Conservation (phyloP, 305 asterid genomes). For the Fraxinus ornus region DNA sequence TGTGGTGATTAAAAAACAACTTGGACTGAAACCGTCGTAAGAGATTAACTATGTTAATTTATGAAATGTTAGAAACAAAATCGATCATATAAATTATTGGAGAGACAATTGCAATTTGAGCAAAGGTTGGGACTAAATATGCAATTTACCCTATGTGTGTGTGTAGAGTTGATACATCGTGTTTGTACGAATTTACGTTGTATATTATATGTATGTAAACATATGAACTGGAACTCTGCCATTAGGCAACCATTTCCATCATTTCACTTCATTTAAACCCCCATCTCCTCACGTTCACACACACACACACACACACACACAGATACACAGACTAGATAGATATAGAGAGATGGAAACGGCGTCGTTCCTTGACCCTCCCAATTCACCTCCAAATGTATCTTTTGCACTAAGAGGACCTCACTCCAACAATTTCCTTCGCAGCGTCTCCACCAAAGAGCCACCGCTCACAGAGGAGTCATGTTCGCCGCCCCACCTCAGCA, state of each 20-base stretch:
- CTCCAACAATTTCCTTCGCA: conserved; percentile 46
- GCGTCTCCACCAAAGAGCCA: conserved; percentile 67
- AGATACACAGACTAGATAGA: background rate
- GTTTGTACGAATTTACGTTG: too few relatives aligned
- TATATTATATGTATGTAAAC: background rate
- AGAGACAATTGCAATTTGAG: background rate
- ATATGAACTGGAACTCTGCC: background rate
- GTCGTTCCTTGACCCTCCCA: conserved; percentile 45
- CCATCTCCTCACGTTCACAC: background rate
- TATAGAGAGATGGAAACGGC: conserved; percentile 13
- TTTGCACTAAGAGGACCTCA: conserved; percentile 47
- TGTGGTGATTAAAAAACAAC: too few relatives aligned
- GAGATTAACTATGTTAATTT: too few relatives aligned
- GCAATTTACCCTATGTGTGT: background rate
- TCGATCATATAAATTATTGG: background rate
- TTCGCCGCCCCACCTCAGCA: conserved; percentile 61
- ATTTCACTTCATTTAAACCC: background rate
- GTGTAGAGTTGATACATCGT: too few relatives aligned
- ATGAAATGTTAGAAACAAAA: background rate
- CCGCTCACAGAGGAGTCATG: conserved; percentile 35
- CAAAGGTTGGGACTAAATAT: background rate
- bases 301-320: too few relatives aligned
- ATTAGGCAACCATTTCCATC: background rate
- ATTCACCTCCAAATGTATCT: conserved; percentile 35
- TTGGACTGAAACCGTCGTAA: too few relatives aligned